A percentile compares a stretch with the other conserved stretches of the same genome.
Conservation (phyloP, 192 early-diverging fungal genomes). For the Martensiomyces pterosporus region DNA sequence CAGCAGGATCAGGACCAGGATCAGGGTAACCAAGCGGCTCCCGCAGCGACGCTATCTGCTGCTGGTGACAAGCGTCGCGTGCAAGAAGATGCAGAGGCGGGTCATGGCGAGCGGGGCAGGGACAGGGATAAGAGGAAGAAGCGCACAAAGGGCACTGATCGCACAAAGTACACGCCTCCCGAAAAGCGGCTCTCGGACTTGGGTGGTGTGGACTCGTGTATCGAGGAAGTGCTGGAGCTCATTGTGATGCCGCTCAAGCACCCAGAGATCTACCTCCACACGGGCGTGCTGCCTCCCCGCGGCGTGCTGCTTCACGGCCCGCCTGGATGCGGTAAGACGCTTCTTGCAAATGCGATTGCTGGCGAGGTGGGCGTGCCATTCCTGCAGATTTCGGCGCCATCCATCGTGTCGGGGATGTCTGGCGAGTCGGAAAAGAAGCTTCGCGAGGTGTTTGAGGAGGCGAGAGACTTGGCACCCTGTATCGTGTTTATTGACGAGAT, state of each 20-base stretch:
- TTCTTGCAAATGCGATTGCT: constrained; percentile 94
- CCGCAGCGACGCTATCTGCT: neutral
- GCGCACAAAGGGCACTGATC: constrained; percentile 12
- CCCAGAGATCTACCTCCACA: constrained; percentile 86
- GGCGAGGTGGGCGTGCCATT: constrained; percentile 90
- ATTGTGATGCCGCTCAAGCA: constrained; percentile 92
- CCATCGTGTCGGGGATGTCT: constrained; percentile 95
- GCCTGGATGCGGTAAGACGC: constrained; percentile 95
- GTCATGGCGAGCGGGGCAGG: constrained; percentile 1
- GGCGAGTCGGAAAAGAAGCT: constrained; percentile 99
- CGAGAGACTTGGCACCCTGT: constrained; percentile 79
- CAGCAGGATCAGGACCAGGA: too few species aligned
- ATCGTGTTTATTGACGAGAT: constrained; percentile 98
- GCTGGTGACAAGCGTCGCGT: neutral
- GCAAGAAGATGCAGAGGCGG: neutral
- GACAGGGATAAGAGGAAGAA: constrained; percentile 15
- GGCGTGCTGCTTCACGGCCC: constrained; percentile 95
- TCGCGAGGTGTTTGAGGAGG: constrained; percentile 96
- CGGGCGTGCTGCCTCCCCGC: constrained; percentile 90
- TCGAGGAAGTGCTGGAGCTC: constrained; percentile 86
- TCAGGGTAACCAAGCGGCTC: too few species aligned
- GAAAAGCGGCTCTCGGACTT: constrained; percentile 67
- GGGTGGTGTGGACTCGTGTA: constrained; percentile 88
- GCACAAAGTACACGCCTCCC: constrained; percentile 39
- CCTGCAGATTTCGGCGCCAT: constrained; percentile 89